These are phyloP conservation scores for Rhizopogon vesiculosus DNA, from an alignment of 768 basidiomycete species.

Conservation along the genomic window DNA sequence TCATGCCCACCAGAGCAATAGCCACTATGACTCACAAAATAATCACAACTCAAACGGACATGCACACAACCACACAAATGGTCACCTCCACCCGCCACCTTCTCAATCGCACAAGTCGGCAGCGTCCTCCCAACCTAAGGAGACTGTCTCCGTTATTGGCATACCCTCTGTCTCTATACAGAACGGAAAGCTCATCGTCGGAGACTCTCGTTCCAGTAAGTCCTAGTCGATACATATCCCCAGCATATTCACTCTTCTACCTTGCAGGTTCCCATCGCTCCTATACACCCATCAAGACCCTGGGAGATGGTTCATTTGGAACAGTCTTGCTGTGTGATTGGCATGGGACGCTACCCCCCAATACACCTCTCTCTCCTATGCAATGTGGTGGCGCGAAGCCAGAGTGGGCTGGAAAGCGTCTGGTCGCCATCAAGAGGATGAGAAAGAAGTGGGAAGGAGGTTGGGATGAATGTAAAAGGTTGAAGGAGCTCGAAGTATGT, in stretches of 20 bases:
- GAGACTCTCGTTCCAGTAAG: constrained; percentile 67
- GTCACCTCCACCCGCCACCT: constrained; percentile 8
- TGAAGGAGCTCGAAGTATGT: constrained; percentile 93
- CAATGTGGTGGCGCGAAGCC: constrained; percentile 90
- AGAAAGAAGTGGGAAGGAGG: constrained; percentile 97
- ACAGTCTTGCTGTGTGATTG: constrained; percentile 99
- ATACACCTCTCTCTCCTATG: constrained; percentile 90
- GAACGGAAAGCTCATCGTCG: constrained; percentile 66
- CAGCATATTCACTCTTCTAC: constrained; percentile 10
- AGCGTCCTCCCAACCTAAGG: constrained; percentile 35
- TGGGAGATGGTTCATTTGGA: constrained; percentile 98
- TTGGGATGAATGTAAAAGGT: constrained; percentile 93
- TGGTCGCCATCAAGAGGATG: constrained; percentile 98
- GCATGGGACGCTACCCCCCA: constrained; percentile 92
- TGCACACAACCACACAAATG: constrained; percentile 11
- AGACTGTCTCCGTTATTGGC: constrained; percentile 63
- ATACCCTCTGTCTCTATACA: constrained; percentile 75
- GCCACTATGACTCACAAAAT: constrained; percentile 19
- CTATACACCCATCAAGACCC: constrained; percentile 92
- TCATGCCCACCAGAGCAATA: constrained; percentile 23
- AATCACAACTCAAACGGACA: constrained; percentile 23
- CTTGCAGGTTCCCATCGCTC: constrained; percentile 73
- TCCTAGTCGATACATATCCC: constrained; percentile 17
- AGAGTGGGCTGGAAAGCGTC: constrained; percentile 90
- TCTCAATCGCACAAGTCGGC: constrained; percentile 10